A percentile compares a stretch with the other conserved stretches of the same genome.
These are phyloP conservation scores for Cyclotella kingstonii DNA, from an alignment of 108 stramenopile genomes.

Conservation along the genomic window DNA sequence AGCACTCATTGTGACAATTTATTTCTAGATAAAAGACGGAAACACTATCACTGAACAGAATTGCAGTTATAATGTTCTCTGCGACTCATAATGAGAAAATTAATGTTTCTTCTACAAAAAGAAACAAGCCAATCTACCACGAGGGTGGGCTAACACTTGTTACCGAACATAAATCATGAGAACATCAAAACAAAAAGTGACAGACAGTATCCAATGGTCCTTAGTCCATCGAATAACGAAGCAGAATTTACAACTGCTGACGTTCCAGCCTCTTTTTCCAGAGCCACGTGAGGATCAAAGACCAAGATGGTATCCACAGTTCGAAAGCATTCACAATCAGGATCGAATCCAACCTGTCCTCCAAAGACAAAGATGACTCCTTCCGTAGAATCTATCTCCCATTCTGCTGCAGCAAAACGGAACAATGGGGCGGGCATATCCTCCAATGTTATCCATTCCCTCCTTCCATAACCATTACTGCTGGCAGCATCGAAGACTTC, in stretches of 20 bases:
- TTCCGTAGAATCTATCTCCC: conserved; percentile 6
- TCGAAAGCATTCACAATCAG: conserved; percentile 59
- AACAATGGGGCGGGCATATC: conserved; percentile 58
- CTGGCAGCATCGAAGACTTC: conserved; percentile 53
- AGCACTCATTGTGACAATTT: too few species aligned
- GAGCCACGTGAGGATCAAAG: conserved; percentile 6
- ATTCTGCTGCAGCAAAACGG: conserved; percentile 59
- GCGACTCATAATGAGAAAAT: too few species aligned
- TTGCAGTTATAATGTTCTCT: too few species aligned
- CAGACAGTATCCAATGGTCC: too few species aligned
- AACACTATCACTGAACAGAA: too few species aligned
- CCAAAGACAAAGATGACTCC: conserved; percentile 64
- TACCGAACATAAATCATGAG: too few species aligned
- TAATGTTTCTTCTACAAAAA: too few species aligned
- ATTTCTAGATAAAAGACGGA: too few species aligned
- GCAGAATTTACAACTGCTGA: neutral
- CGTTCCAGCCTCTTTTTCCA: neutral
- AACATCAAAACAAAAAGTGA: too few species aligned
- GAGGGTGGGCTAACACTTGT: too few species aligned
- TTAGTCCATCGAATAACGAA: too few species aligned
- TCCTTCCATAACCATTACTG: conserved; percentile 8
- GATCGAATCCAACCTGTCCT: conserved; percentile 61
- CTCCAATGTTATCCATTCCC: conserved; percentile 42
- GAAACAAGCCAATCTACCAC: too few species aligned
- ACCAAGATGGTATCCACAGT: conserved; percentile 54